Conservation (phyloP, 164 flowering plant genomes). For the Berberis vulgaris region DNA sequence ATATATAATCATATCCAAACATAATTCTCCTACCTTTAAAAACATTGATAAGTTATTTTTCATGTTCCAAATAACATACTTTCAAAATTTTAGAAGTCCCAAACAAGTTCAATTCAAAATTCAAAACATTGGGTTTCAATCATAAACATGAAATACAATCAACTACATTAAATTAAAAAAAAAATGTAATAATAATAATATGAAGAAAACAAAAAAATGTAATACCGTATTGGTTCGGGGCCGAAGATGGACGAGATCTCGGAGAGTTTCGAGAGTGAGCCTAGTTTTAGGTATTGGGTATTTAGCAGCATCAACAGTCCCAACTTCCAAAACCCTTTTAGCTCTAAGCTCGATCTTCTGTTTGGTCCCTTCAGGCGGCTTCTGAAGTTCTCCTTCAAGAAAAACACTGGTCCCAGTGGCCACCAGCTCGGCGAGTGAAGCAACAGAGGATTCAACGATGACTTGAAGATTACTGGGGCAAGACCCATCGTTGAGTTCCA, state of each 20-base stretch:
- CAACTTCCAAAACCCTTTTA: slow-evolving; percentile 51
- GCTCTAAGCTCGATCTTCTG: slow-evolving; percentile 82
- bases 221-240: slow-evolving; percentile 76
- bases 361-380: slow-evolving; percentile 67
- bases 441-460: slow-evolving; percentile 48
- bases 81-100: no score
- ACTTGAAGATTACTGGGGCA: slow-evolving; percentile 80
- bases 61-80: no score
- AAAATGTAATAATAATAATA: not conserved
- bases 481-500: slow-evolving; percentile 86
- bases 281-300: slow-evolving; percentile 80
- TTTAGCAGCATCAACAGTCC: slow-evolving; percentile 61
- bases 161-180: not conserved
- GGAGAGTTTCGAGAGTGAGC: slow-evolving; percentile 63
- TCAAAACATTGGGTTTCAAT: no score
- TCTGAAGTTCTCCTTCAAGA: slow-evolving; percentile 61
- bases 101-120: no score
- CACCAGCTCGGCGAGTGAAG: slow-evolving; percentile 42
- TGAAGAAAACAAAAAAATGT: not conserved
- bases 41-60: no score
- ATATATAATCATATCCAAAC: no score
- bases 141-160: not conserved
- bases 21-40: no score
- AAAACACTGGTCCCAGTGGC: slow-evolving; percentile 69
- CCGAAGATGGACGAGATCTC: slow-evolving; percentile 72